phyloP scores from a whole-genome alignment of 106 monocot species.

The Dendrobium catenatum region DNA sequence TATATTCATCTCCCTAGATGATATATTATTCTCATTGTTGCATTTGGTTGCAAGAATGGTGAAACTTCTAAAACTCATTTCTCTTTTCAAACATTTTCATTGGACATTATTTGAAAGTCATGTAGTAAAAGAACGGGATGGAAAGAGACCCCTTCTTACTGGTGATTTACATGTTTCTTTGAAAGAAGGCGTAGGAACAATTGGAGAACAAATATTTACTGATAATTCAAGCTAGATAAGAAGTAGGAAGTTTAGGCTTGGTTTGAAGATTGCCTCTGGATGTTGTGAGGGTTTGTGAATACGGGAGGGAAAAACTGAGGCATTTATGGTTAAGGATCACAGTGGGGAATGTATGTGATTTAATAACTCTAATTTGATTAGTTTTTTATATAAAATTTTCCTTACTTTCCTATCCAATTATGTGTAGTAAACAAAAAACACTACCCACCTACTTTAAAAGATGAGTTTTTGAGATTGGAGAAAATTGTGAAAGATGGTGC shows the following conservation, averaged over 20 bases:
- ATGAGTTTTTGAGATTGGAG: slow-evolving; percentile 97
- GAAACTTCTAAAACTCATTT: too few species aligned
- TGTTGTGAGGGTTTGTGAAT: slow-evolving; percentile 15
- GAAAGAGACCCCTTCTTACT: too few species aligned
- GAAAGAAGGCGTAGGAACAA: too few species aligned
- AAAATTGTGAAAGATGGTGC: slow-evolving; percentile 37
- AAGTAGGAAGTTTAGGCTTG: too few species aligned
- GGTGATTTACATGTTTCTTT: too few species aligned
- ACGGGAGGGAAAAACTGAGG: slow-evolving; percentile 76
- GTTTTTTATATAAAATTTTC: not conserved
- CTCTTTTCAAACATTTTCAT: too few species aligned
- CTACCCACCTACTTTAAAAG: slow-evolving; percentile 84
- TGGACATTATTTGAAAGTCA: slow-evolving; percentile 22
- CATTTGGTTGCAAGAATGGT: slow-evolving; percentile 18
- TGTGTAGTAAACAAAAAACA: slow-evolving; percentile 87
- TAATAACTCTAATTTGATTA: not conserved
- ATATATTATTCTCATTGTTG: too few species aligned
- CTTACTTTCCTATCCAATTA: slow-evolving; percentile 5
- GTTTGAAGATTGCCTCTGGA: too few species aligned
- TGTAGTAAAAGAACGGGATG: too few species aligned
- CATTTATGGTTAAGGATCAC: slow-evolving; percentile 70
- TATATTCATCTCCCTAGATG: too few species aligned
- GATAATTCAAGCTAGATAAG: too few species aligned
- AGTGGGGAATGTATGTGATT: slow-evolving; percentile 64
- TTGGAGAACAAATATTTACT: too few species aligned